Percentiles rank a stretch among this genome's conserved stretches.
Evolutionary conservation across 1,284 basidiomycete species (phyloP).

Genomic region (Spongiforma sp.): DNA sequence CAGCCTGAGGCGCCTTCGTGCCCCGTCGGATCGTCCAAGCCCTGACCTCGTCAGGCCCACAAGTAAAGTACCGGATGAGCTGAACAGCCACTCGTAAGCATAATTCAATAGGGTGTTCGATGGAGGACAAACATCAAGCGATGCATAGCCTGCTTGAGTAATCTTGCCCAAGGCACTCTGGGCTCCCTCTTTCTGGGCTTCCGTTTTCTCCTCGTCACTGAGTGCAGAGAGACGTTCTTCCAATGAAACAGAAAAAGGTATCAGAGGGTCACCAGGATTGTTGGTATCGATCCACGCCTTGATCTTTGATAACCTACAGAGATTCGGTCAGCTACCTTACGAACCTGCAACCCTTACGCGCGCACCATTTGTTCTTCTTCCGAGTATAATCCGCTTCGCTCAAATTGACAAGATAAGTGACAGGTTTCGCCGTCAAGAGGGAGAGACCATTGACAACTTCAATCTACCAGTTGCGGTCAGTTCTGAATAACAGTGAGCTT

Average conservation of each 20-base stretch:
- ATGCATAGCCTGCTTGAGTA: constrained; percentile 89
- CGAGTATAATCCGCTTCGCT: constrained; percentile 95
- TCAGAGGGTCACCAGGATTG: constrained; percentile 95
- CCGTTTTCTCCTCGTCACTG: constrained; percentile 72
- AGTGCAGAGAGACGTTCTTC: constrained; percentile 88
- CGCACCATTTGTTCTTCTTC: constrained; percentile 99
- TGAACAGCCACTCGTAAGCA: constrained; percentile 35
- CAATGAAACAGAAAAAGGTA: constrained; percentile 96
- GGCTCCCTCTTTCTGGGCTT: constrained; percentile 79
- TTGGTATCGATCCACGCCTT: constrained; percentile 98
- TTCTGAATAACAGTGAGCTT: constrained; percentile 11
- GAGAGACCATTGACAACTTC: constrained; percentile 94
- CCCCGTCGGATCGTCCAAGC: constrained; percentile 98
- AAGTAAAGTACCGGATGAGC: constrained; percentile 97
- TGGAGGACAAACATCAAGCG: constrained; percentile 68
- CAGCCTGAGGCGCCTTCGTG: constrained; percentile 95
- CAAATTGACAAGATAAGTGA: constrained; percentile 98
- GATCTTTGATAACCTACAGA: constrained; percentile 88
- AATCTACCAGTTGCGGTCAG: constrained; percentile 61
- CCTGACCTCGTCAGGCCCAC: constrained; percentile 95
- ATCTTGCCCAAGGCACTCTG: constrained; percentile 86
- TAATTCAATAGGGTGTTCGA: not conserved
- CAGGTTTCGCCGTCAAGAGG: constrained; percentile 96
- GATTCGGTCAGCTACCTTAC: constrained; percentile 1
- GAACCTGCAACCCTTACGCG: constrained; percentile 31